A percentile compares a stretch with the other conserved stretches of the same genome.
Evolutionary conservation across 768 basidiomycete genomes (phyloP).

Genomic region (Boletus bicolor): DNA sequence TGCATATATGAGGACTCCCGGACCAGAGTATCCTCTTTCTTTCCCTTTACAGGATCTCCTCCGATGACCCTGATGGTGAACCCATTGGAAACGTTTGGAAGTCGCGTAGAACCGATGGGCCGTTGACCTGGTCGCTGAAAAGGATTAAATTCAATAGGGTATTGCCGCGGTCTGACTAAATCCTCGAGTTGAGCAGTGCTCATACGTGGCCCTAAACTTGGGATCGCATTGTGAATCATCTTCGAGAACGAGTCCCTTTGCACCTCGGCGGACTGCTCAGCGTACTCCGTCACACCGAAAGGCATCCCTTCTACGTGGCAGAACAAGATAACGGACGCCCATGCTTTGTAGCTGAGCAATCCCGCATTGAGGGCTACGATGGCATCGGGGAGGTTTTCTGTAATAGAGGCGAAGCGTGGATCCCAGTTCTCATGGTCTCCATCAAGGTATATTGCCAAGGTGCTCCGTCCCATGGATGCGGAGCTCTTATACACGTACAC

Average conservation of each 20-base stretch:
- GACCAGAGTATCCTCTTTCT: background rate
- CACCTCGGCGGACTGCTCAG: conserved; percentile 35
- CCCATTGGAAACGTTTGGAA: conserved; percentile 33
- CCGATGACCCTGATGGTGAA: conserved; percentile 31
- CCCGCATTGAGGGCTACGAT: conserved; percentile 43
- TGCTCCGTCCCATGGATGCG: conserved; percentile 36
- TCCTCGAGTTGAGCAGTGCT: conserved; percentile 19
- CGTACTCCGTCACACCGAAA: conserved; percentile 36
- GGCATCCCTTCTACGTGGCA: conserved; percentile 28
- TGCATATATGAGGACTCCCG: background rate
- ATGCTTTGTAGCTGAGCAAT: conserved; percentile 34
- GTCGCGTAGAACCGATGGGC: conserved; percentile 21
- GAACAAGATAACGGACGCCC: conserved; percentile 36
- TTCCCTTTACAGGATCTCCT: conserved; percentile 7
- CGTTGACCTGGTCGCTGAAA: conserved; percentile 35
- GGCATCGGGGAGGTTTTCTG: conserved; percentile 35
- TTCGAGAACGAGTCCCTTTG: conserved; percentile 30
- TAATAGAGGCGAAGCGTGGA: conserved; percentile 20
- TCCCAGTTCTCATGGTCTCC: conserved; percentile 28
- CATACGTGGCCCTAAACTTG: conserved; percentile 24
- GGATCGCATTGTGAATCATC: conserved; percentile 27
- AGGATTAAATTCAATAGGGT: conserved; percentile 31
- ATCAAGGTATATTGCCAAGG: conserved; percentile 36
- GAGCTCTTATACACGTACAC: conserved; percentile 39
- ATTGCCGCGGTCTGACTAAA: conserved; percentile 26